phyloP scores from a whole-genome alignment of 306 rosid genomes.

The Vigna unguiculata region DNA sequence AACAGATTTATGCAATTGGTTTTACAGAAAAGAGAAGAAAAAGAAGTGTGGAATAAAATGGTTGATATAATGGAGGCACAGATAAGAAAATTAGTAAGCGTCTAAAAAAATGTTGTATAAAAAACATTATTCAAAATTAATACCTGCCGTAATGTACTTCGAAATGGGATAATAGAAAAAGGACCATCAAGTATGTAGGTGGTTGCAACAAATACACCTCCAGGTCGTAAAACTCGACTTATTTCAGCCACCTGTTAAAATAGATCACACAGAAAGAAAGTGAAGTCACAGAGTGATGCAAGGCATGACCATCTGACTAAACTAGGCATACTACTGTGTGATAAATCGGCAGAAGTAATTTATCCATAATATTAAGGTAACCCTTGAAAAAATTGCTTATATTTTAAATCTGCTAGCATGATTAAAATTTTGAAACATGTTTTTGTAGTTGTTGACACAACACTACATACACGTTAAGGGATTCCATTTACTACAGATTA shows the following conservation, averaged over 20 bases:
- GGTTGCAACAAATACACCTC: constrained; percentile 91
- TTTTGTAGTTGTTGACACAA: constrained; percentile 20
- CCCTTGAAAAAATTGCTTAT: constrained; percentile 15
- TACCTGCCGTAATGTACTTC: constrained; percentile 68
- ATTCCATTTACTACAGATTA: background rate
- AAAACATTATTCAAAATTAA: background rate
- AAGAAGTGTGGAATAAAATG: background rate
- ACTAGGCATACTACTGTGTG: constrained; percentile 20
- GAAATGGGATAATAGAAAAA: constrained; percentile 62
- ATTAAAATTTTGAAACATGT: constrained; percentile 24
- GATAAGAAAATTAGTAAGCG: background rate
- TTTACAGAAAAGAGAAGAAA: background rate
- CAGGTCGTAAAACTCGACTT: constrained; percentile 85
- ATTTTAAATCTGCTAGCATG: background rate
- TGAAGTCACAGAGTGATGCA: constrained; percentile 4
- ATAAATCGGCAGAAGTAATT: constrained; percentile 19
- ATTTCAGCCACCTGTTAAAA: constrained; percentile 85
- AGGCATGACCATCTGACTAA: constrained; percentile 18
- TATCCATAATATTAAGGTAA: background rate
- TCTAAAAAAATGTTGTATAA: background rate
- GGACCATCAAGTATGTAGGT: constrained; percentile 80
- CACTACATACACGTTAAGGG: constrained; percentile 28
- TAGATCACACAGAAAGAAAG: constrained; percentile 3
- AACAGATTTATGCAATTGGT: background rate
- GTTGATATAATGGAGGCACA: background rate